Percentiles rank a stretch among this genome's conserved stretches.
These are phyloP conservation scores for Wickerhamomyces subpelliculosus DNA, from an alignment of 805 yeast species.

Conservation along the genomic window DNA sequence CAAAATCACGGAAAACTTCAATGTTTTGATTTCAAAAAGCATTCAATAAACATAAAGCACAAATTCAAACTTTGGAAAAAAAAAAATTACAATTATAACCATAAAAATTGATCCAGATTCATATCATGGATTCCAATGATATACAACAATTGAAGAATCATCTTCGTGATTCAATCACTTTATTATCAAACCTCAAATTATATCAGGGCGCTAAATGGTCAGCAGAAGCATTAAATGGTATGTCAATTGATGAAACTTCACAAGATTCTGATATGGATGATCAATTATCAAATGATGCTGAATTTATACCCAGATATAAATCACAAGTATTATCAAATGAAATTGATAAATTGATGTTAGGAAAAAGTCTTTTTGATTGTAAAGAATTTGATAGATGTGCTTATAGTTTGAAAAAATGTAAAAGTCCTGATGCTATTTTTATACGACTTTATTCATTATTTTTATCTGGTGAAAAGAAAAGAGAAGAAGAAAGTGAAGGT, in stretches of 20 bases:
- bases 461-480: conserved; percentile 70
- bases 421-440: conserved; percentile 48
- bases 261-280: conserved; percentile 16
- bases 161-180: conserved; percentile 33
- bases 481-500: conserved; percentile 67
- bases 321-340: conserved; percentile 23
- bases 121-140: conserved; percentile 3
- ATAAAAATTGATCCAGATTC: too few relatives aligned
- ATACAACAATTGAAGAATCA: conserved; percentile 15
- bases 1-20: too few relatives aligned
- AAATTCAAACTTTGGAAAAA: not conserved
- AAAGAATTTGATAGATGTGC: conserved; percentile 82
- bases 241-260: conserved; percentile 32
- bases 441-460: conserved; percentile 61
- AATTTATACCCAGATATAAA: not conserved
- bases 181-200: conserved; percentile 51
- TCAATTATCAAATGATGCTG: not conserved
- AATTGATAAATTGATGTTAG: conserved; percentile 45
- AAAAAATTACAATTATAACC: not conserved
- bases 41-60: not conserved
- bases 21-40: not conserved
- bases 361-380: conserved; percentile 68
- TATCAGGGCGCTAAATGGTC: conserved; percentile 77
- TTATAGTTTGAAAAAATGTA: conserved; percentile 43
- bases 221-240: conserved; percentile 80